Evolutionary conservation across 345 rosid genomes (phyloP).

Genomic region (Aurinia saxatilis): DNA sequence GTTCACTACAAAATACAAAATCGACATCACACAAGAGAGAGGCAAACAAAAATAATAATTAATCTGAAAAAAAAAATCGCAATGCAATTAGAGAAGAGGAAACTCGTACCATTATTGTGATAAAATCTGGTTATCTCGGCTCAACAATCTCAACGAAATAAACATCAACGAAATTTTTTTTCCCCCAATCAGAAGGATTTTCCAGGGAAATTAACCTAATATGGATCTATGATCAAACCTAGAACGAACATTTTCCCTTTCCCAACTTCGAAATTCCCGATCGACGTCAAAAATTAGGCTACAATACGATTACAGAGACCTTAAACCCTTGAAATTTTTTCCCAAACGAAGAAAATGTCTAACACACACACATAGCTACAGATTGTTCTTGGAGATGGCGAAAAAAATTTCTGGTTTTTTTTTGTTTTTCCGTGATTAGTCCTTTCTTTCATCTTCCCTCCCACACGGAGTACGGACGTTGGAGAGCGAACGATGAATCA

Average conservation of each 20-base stretch:
- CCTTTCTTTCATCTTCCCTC: conserved; percentile 19
- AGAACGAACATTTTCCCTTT: not conserved
- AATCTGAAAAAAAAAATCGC: not conserved
- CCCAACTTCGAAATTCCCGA: conserved; percentile 6
- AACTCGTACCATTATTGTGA: conserved; percentile 20
- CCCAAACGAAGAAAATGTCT: not conserved
- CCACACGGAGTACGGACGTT: conserved; percentile 28
- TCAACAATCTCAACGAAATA: not conserved
- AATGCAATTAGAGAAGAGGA: conserved; percentile 6
- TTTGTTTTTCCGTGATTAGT: not conserved
- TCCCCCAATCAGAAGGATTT: not conserved
- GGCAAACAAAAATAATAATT: not conserved
- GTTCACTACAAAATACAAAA: not conserved
- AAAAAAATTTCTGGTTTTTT: no score
- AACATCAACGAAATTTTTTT: conserved; percentile 1
- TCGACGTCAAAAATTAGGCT: conserved; percentile 19
- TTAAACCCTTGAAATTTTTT: not conserved
- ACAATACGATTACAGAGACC: conserved; percentile 1
- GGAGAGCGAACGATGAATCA: conserved; percentile 19
- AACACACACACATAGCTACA: not conserved
- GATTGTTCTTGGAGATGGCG: conserved; percentile 6
- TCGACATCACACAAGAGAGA: not conserved
- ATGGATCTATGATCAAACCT: not conserved
- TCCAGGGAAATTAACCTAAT: not conserved
- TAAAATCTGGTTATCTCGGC: not conserved